Conservation (phyloP, 2,329 filamentous ascomycete genomes). For the Ascosphaera aggregata region DNA sequence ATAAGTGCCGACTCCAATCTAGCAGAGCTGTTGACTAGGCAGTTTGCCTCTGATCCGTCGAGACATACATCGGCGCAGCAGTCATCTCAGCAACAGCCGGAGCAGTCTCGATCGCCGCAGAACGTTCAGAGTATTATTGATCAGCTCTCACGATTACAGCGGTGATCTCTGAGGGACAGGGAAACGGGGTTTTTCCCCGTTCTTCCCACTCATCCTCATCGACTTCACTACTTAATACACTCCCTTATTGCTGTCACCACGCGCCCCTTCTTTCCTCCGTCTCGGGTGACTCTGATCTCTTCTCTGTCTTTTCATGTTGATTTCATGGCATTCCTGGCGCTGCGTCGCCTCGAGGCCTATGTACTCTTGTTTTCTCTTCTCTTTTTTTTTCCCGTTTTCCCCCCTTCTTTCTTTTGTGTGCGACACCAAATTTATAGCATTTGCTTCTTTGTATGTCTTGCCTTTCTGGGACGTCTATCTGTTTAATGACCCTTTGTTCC, state of each 20-base stretch:
- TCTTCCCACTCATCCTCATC: background rate
- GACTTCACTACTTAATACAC: background rate
- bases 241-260: background rate
- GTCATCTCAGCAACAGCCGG: slow-evolving; percentile 10
- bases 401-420: background rate
- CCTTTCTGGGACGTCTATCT: too few relatives aligned
- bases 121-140: slow-evolving; percentile 26
- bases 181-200: background rate
- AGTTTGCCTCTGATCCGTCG: slow-evolving; percentile 2
- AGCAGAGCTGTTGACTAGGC: background rate
- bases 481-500: too few relatives aligned
- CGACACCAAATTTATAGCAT: background rate
- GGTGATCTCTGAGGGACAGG: slow-evolving; percentile 10
- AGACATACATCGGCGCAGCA: slow-evolving; percentile 6
- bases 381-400: too few relatives aligned
- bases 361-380: background rate
- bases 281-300: slow-evolving; percentile 7
- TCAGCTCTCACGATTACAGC: slow-evolving; percentile 23
- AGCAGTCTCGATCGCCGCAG: slow-evolving; percentile 12
- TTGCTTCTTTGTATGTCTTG: too few relatives aligned
- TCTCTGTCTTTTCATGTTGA: slow-evolving; percentile 6
- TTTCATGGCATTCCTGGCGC: background rate
- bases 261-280: slow-evolving; percentile 6
- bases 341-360: background rate
- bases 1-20: background rate